phyloP scores from a whole-genome alignment of 352 stramenopile species.

The Globisporangium sylvaticum region DNA sequence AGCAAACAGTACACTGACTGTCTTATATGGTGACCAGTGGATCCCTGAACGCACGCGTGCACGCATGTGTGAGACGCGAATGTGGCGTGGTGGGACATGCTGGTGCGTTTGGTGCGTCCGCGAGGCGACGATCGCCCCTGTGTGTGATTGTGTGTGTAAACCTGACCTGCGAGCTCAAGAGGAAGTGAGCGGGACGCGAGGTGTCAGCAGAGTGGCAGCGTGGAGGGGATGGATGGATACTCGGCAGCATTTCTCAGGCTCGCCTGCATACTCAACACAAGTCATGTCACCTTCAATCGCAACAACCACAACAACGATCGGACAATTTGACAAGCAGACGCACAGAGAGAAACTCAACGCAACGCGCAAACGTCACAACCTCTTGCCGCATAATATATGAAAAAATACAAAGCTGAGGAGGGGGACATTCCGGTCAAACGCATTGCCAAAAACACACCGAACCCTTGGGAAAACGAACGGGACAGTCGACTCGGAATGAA shows the following conservation, averaged over 20 bases:
- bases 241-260: constrained; percentile 4
- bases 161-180: background rate
- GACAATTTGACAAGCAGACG: constrained; percentile 2
- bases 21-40: background rate
- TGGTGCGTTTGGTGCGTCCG: background rate
- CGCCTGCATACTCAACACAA: background rate
- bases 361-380: background rate
- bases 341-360: background rate
- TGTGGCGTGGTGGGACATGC: constrained; percentile 2
- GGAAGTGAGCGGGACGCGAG: background rate
- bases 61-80: background rate
- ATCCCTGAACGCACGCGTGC: background rate
- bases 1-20: background rate
- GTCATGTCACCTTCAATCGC: background rate
- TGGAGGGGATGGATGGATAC: background rate
- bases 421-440: background rate
- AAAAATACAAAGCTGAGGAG: constrained; percentile 9
- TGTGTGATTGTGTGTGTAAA: background rate
- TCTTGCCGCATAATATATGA: constrained; percentile 8
- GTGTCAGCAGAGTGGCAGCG: constrained; percentile 1
- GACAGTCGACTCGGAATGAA: constrained; percentile 18
- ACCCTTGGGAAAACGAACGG: background rate
- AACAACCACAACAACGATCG: constrained; percentile 1
- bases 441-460: background rate
- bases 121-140: background rate